Percentiles rank a stretch among this genome's conserved stretches.
Conservation (phyloP, 163 green algal genomes). For the Trebouxiophyceae sp. region DNA sequence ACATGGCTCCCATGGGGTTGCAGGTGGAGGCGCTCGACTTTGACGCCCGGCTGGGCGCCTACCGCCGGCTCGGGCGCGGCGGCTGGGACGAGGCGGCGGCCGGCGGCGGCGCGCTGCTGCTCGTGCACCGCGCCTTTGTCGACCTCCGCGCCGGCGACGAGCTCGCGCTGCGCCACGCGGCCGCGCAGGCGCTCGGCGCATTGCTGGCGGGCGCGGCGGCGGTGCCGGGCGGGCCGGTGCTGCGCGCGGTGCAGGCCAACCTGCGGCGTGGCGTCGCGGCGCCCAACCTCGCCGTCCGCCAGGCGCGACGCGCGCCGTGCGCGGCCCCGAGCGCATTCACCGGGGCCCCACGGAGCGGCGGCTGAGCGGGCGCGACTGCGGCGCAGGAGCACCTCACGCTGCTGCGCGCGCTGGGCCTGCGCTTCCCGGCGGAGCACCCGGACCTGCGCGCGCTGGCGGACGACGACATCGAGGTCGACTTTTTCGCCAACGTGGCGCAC, state of each 20-base stretch:
- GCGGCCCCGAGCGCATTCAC: too few species aligned
- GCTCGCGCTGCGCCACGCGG: constrained; percentile 69
- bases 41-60: constrained; percentile 61
- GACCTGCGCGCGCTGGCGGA: constrained; percentile 46
- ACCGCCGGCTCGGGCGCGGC: constrained; percentile 34
- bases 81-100: constrained; percentile 37
- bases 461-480: constrained; percentile 71
- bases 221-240: too few species aligned
- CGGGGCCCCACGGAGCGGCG: too few species aligned
- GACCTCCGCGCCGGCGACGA: constrained; percentile 69
- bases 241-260: too few species aligned
- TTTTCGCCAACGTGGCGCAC: constrained; percentile 85
- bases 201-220: too few species aligned
- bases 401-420: constrained; percentile 48
- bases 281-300: constrained; percentile 54
- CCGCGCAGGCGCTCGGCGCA: constrained; percentile 46
- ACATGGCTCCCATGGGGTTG: too few species aligned
- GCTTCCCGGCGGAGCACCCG: constrained; percentile 40
- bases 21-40: constrained; percentile 81
- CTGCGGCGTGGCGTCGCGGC: too few species aligned
- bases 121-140: constrained; percentile 54
- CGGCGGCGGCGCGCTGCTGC: neutral
- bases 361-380: too few species aligned
- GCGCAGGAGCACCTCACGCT: constrained; percentile 71
- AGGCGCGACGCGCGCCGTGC: too few species aligned